These are phyloP conservation scores for Amanita thiersii DNA, from an alignment of 768 basidiomycete genomes.

Conservation along the genomic window DNA sequence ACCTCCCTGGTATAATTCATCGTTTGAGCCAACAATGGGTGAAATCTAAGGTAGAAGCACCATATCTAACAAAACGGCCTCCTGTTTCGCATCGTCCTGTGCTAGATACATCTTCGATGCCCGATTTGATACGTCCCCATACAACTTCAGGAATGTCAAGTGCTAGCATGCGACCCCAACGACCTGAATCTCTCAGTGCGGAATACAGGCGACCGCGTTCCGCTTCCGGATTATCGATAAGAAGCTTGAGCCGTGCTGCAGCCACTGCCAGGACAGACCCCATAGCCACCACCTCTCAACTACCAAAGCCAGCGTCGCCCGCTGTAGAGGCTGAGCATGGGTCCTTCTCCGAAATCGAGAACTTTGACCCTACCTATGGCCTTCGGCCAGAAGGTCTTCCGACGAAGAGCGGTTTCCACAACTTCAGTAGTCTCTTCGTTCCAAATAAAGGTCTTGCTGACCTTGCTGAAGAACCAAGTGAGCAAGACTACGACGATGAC, in stretches of 20 bases:
- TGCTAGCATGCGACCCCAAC: conserved; percentile 14
- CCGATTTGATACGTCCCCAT: conserved; percentile 25
- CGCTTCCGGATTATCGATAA: conserved; percentile 33
- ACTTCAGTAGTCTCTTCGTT: conserved; percentile 67
- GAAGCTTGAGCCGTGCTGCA: conserved; percentile 21
- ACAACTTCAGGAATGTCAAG: conserved; percentile 9
- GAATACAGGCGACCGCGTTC: conserved; percentile 26
- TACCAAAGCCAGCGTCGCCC: conserved; percentile 14
- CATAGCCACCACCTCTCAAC: conserved; percentile 13
- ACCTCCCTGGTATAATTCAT: conserved; percentile 95
- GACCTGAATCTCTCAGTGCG: conserved; percentile 17
- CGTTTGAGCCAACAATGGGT: conserved; percentile 95
- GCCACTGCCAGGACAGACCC: conserved; percentile 13
- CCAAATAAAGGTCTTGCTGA: conserved; percentile 69
- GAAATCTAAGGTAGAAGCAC: conserved; percentile 88
- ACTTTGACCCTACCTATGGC: conserved; percentile 95
- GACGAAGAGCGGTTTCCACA: conserved; percentile 71
- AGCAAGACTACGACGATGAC: conserved; percentile 27
- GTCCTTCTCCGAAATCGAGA: conserved; percentile 50
- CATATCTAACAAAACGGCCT: conserved; percentile 60
- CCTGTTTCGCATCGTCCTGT: conserved; percentile 25
- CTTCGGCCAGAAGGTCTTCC: conserved; percentile 89
- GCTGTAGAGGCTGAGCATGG: conserved; percentile 22
- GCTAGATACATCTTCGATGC: conserved; percentile 32
- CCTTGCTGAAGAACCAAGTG: conserved; percentile 58